Percentiles rank a stretch among this genome's conserved stretches.
Conservation (phyloP, 2,329 filamentous ascomycete genomes). For the Magnaporthiopsis incrustans region DNA sequence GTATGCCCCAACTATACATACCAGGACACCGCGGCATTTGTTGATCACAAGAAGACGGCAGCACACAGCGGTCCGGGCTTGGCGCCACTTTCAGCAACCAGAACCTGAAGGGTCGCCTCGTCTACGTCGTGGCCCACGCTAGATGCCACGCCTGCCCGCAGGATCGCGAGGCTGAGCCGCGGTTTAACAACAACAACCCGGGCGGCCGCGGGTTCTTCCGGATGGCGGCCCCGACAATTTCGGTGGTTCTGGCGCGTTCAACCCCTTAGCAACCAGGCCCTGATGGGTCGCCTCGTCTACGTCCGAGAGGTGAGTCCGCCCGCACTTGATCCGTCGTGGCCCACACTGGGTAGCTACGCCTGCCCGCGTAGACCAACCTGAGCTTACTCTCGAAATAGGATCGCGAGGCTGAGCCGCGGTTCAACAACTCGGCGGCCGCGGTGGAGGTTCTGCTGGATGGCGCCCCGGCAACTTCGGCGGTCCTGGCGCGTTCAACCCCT, state of each 20-base stretch:
- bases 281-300: constrained; percentile 98
- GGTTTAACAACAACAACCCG: constrained; percentile 82
- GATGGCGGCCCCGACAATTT: constrained; percentile 30
- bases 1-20: constrained; percentile 27
- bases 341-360: neutral
- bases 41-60: too few relatives aligned
- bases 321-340: neutral
- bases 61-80: too few relatives aligned
- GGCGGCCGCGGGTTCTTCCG: constrained; percentile 52
- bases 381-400: constrained; percentile 54
- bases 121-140: constrained; percentile 47
- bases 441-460: constrained; percentile 49
- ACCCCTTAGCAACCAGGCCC: constrained; percentile 99
- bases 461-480: constrained; percentile 21
- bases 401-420: constrained; percentile 94
- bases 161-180: constrained; percentile 97
- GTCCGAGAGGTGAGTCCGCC: constrained; percentile 73
- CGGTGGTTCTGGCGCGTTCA: constrained; percentile 40
- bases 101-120: constrained; percentile 94
- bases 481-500: constrained; percentile 47
- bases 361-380: neutral
- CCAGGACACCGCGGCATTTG: constrained; percentile 29
- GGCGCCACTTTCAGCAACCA: constrained; percentile 97
- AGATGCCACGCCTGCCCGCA: constrained; percentile 28
- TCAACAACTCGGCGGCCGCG: constrained; percentile 64